Conservation (phyloP, 73 alveolate species). For the Stentor roeselii region DNA sequence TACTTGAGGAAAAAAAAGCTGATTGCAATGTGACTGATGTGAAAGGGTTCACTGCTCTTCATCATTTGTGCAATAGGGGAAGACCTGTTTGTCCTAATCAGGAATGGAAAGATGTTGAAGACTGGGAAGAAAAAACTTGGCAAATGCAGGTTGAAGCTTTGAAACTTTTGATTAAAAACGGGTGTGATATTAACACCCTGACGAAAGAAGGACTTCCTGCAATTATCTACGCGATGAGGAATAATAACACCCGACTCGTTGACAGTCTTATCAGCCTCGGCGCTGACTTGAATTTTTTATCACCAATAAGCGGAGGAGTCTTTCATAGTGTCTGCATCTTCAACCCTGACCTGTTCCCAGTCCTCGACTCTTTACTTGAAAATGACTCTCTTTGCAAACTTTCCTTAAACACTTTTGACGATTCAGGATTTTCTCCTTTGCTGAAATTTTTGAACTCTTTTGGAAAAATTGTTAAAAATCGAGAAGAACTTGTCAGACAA, state of each 20-base stretch:
- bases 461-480: background rate
- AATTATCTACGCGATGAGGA: conserved; percentile 56
- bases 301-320: conserved; percentile 54
- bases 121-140: conserved; percentile 45
- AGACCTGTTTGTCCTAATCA: conserved; percentile 6
- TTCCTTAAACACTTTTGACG: conserved; percentile 68
- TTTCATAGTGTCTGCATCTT: conserved; percentile 36
- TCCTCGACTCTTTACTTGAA: conserved; percentile 27
- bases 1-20: conserved; percentile 75
- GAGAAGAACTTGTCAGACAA: too few species aligned
- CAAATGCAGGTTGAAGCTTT: conserved; percentile 43
- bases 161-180: conserved; percentile 46
- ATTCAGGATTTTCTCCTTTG: conserved; percentile 84
- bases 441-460: background rate
- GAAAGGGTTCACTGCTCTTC: conserved; percentile 81
- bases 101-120: conserved; percentile 40
- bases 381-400: conserved; percentile 37
- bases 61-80: conserved; percentile 60
- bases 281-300: conserved; percentile 40
- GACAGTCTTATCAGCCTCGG: conserved; percentile 42
- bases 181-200: conserved; percentile 67
- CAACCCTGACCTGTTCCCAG: conserved; percentile 32
- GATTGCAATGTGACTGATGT: conserved; percentile 84
- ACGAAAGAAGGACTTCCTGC: conserved; percentile 72
- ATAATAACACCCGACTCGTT: conserved; percentile 43